Percentiles rank a stretch among this genome's conserved stretches.
phyloP scores from a whole-genome alignment of 805 yeast species.

The Pichia insulana region DNA sequence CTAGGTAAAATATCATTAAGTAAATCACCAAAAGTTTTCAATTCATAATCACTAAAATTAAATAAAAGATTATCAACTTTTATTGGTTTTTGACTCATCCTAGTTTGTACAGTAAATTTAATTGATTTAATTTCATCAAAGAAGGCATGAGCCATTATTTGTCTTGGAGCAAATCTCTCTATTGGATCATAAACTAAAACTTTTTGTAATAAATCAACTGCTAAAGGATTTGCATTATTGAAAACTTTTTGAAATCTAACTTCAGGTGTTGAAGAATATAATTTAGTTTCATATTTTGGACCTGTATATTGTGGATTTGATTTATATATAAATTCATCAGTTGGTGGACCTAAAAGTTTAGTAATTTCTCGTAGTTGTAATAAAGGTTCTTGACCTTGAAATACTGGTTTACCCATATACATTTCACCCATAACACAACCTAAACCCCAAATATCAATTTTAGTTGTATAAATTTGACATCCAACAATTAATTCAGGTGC shows the following conservation, averaged over 20 bases:
- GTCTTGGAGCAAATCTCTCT: slow-evolving; percentile 66
- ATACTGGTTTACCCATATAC: slow-evolving; percentile 86
- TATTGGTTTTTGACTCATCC: slow-evolving; percentile 28
- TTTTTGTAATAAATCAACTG: slow-evolving; percentile 72
- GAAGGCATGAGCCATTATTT: slow-evolving; percentile 80
- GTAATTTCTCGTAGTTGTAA: slow-evolving; percentile 86
- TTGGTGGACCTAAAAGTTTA: slow-evolving; percentile 85
- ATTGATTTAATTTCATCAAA: slow-evolving; percentile 73
- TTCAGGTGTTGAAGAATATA: slow-evolving; percentile 21
- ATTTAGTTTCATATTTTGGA: slow-evolving; percentile 59
- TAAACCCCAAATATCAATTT: slow-evolving; percentile 95
- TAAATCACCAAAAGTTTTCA: slow-evolving; percentile 23
- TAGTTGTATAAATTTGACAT: slow-evolving; percentile 74
- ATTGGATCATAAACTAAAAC: slow-evolving; percentile 89
- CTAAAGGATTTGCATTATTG: slow-evolving; percentile 74
- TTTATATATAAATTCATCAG: slow-evolving; percentile 57
- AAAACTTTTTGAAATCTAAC: slow-evolving; percentile 50
- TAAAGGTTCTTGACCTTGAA: slow-evolving; percentile 87
- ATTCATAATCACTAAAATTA: slow-evolving; percentile 65
- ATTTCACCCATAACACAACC: slow-evolving; percentile 96
- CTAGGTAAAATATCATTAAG: slow-evolving; percentile 20
- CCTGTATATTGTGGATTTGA: slow-evolving; percentile 72
- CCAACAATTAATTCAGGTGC: slow-evolving; percentile 96
- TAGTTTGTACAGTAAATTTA: slow-evolving; percentile 31
- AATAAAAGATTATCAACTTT: slow-evolving; percentile 39